Percentiles rank a stretch among this genome's conserved stretches.
Evolutionary conservation across 257 asterid species (phyloP).

Genomic region (Solanum virginianum): DNA sequence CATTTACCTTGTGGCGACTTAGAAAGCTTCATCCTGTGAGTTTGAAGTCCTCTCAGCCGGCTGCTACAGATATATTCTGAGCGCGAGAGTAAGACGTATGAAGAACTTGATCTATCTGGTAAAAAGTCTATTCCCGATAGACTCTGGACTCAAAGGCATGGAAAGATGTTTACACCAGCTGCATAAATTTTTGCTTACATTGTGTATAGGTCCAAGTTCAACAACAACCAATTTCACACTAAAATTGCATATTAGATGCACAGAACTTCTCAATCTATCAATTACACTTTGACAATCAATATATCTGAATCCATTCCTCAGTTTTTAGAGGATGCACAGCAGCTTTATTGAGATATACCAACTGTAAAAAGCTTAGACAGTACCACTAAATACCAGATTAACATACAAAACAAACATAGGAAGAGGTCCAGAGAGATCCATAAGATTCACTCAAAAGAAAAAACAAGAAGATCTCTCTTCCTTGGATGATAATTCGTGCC

Average conservation of each 20-base stretch:
- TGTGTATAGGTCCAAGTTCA: not conserved
- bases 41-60: not conserved
- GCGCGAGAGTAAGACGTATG: too few species aligned
- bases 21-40: not conserved
- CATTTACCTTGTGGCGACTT: not conserved
- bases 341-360: not conserved
- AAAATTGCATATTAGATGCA: not conserved
- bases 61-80: too few species aligned
- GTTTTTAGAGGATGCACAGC: not conserved
- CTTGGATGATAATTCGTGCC: not conserved
- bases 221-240: not conserved
- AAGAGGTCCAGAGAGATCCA: not conserved
- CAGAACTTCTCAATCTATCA: not conserved
- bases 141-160: not conserved
- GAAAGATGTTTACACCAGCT: not conserved
- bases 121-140: accelerated
- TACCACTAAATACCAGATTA: not conserved
- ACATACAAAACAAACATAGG: not conserved
- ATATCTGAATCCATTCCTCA: not conserved
- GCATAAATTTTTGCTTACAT: not conserved
- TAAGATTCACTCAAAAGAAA: not conserved
- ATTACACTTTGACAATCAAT: not conserved
- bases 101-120: not conserved
- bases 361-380: not conserved
- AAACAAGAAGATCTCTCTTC: not conserved